Evolutionary conservation across 345 rosid species (phyloP).

Genomic region (Eutrema japonicum): DNA sequence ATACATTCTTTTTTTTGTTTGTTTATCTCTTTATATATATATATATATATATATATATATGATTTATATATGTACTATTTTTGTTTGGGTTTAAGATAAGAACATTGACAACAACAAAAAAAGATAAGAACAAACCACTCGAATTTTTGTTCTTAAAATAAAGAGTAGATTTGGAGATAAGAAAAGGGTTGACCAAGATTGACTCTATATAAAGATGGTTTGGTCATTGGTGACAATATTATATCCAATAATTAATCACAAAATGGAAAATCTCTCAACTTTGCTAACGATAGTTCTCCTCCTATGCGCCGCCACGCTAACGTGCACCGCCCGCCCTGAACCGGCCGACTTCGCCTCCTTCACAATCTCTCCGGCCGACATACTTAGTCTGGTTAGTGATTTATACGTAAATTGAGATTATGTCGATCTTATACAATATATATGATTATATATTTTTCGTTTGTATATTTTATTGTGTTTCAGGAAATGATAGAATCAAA

Average conservation of each 20-base stretch:
- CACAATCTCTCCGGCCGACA: constrained; percentile 35
- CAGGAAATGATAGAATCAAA: no score
- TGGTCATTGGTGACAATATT: constrained; percentile 11
- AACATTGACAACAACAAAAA: constrained; percentile 1
- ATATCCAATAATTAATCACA: constrained; percentile 9
- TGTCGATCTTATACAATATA: no score
- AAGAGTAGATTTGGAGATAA: not conserved
- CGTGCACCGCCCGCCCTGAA: constrained; percentile 35
- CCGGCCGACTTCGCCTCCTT: constrained; percentile 33
- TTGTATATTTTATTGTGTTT: no score
- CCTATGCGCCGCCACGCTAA: constrained; percentile 26
- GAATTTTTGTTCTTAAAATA: constrained; percentile 6
- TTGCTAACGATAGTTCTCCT: constrained; percentile 7
- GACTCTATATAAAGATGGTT: constrained; percentile 30
- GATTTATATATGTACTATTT: not conserved
- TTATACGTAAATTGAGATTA: not conserved
- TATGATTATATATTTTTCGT: no score
- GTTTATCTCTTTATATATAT: not conserved
- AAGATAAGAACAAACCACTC: constrained; percentile 30
- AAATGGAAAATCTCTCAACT: constrained; percentile 33
- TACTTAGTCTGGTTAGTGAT: constrained; percentile 43
- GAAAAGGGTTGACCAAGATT: constrained; percentile 27
- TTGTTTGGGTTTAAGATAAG: constrained; percentile 3
- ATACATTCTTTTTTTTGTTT: no score
- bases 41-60: not conserved